phyloP scores from a whole-genome alignment of 306 rosid species.

The Adenanthera pavonina region DNA sequence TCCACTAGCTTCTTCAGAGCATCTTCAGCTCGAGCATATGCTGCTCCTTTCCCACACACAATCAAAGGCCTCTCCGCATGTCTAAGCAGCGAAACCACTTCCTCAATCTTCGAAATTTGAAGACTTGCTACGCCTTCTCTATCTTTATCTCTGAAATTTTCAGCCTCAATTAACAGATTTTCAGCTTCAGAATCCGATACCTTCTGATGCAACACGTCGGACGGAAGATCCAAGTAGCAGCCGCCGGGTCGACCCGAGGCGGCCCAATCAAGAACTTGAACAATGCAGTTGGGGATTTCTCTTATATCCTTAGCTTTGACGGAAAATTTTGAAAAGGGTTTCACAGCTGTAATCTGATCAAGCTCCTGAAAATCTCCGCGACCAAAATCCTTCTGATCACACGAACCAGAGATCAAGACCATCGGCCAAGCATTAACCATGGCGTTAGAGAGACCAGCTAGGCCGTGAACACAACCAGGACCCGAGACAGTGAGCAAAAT shows the following conservation, averaged over 20 bases:
- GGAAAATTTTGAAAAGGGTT: slow-evolving; percentile 78
- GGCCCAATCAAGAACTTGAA: slow-evolving; percentile 59
- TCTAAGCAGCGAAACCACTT: slow-evolving; percentile 63
- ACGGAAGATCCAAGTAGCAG: slow-evolving; percentile 83
- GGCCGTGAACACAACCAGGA: slow-evolving; percentile 98
- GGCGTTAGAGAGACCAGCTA: slow-evolving; percentile 89
- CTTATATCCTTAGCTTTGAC: slow-evolving; percentile 58
- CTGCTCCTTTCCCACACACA: slow-evolving; percentile 95
- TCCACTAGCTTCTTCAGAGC: slow-evolving; percentile 69
- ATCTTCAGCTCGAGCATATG: slow-evolving; percentile 75
- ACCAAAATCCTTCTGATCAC: slow-evolving; percentile 75
- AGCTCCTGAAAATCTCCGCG: slow-evolving; percentile 99
- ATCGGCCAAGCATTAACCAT: slow-evolving; percentile 84
- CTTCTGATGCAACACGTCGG: slow-evolving; percentile 81
- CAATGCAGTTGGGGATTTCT: slow-evolving; percentile 68
- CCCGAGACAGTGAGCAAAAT: slow-evolving; percentile 93
- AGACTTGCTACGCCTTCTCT: slow-evolving; percentile 8
- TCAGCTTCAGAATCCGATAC: slow-evolving; percentile 66
- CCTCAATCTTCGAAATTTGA: slow-evolving; percentile 45
- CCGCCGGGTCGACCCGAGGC: slow-evolving; percentile 80
- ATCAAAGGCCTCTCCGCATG: slow-evolving; percentile 80
- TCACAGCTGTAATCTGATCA: slow-evolving; percentile 78
- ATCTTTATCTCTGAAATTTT: slow-evolving; percentile 2
- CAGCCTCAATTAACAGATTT: slow-evolving; percentile 53
- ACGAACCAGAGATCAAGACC: slow-evolving; percentile 91